Evolutionary conservation across 2,329 filamentous ascomycete species (phyloP), one percentile per base, ranked within the genome.

Genomic region (Dothiorella sarmentorum): DNA sequence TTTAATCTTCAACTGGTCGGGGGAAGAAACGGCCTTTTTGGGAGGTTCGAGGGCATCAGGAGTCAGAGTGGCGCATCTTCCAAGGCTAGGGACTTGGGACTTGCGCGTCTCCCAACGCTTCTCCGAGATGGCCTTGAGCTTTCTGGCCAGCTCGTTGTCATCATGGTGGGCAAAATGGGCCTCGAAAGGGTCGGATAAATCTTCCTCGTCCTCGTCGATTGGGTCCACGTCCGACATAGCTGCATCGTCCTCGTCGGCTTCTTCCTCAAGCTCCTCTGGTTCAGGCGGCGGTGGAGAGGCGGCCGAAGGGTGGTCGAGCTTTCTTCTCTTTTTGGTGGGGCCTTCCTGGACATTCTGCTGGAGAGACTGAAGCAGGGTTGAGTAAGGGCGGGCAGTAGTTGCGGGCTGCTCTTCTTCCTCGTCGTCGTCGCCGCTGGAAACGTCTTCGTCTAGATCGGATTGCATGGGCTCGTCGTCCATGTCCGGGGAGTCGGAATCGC

Each of bases 81-180:
- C 68, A n/a, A 65, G 64, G 24, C 61, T 62, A 11, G 29, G 38
- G 53, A 65, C 52, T 51, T 65, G 53, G 20, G 69, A 70, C 60
- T 75, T 80, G 27, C 71, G 70, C 10, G 69, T 71, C 6, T 69
- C 68, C 82, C 81, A 85, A 61, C 79, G 73, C 43, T 78, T 79
- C 10, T 74, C 68, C 6, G 74, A 68, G 27, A 79, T 74, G 18
- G 76, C 72, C 60, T 80, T 73, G 33, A 83, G 67, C 33, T 74
- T 82, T 64, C 76, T 74, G 1, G 80, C 75, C 7, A 91, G 74
- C 40, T 81, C 73, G 5, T 80, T 78, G 49, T 88, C 83, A 44
- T 92, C 82, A 0, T 86, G 84, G 40, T 80, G 80, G 31, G 85
- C 83, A 69, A 95, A 96, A 73, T 97, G 93, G 7, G 78, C 75